Evolutionary conservation across 208 protist genomes (phyloP).

Genomic region (Sergeia podlipaevii): DNA sequence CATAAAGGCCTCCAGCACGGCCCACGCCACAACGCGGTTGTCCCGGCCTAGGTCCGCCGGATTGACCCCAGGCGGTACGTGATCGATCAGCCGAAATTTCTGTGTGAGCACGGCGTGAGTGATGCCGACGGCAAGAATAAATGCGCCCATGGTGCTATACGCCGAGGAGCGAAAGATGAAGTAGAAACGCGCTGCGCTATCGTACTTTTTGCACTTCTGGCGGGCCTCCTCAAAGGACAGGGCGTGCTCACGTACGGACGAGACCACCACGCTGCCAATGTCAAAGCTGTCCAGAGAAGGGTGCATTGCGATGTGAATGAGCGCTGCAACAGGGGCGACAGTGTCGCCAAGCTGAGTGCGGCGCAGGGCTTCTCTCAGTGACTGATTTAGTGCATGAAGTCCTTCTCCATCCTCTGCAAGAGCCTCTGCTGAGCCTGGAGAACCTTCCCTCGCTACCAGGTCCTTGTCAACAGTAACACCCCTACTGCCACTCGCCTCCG

Average conservation of each 20-base stretch:
- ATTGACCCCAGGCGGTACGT: slow-evolving; percentile 11
- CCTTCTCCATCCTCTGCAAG: neutral
- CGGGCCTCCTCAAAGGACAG: slow-evolving; percentile 13
- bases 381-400: slow-evolving; percentile 17
- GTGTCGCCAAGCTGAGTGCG: neutral
- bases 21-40: slow-evolving; percentile 26
- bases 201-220: slow-evolving; percentile 7
- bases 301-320: slow-evolving; percentile 36
- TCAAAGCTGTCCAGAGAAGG: slow-evolving; percentile 23
- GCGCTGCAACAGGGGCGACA: slow-evolving; percentile 18
- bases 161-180: slow-evolving; percentile 7
- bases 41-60: slow-evolving; percentile 11
- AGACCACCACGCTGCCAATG: slow-evolving; percentile 32
- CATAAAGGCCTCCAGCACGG: slow-evolving; percentile 18
- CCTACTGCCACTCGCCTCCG: too few relatives aligned
- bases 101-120: slow-evolving; percentile 19
- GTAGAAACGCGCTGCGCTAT: slow-evolving; percentile 8
- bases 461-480: too few relatives aligned
- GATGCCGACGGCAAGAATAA: slow-evolving; percentile 27
- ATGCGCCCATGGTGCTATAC: slow-evolving; percentile 9
- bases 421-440: too few relatives aligned
- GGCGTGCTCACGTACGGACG: slow-evolving; percentile 21
- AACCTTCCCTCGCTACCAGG: too few relatives aligned
- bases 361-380: slow-evolving; percentile 6
- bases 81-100: neutral